Base-by-base conservation (phyloP, 805 yeast species). In the Zygoascus flipseniorum region DNA sequence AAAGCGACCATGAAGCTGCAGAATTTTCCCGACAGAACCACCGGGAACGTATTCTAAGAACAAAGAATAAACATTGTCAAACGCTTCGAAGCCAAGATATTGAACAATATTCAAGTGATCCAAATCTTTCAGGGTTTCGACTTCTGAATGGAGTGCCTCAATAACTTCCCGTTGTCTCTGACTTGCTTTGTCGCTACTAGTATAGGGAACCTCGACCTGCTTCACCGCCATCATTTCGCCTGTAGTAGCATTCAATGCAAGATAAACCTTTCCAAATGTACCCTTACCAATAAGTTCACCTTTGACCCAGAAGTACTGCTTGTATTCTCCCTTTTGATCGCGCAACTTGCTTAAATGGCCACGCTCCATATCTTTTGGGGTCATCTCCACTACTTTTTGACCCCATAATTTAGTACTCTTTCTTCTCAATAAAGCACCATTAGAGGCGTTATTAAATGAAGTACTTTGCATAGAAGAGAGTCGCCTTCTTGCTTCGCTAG, bases 141-240 rank as follows among this genome's bases (percentile, higher is more conserved):
- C 96, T 68, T 93, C 99, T 1, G 90, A 84, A 60, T 82, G 83
- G 48, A 93, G 73, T 0, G 97, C 95, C 51, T 85, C 93, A 46
- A 89, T 77, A 1, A 85, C 86, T 53, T 81, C 89, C 28, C 72
- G 68, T 54, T 69, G 72, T 44, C 68, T 66, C 31, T 50, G 59
- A 43, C 62, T 62, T 32, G 59, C 59, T 28, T 55, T 47, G 52
- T 61, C 68, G 43, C 67, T 55, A 18, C 71, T 61, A 35, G 74
- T 64, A 52, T 71, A 68, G 0, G 87, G 83, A 11, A 85, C 83
- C 43, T 78, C 83, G 1, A 92, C 97, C 69, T 93, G 99, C 65
- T 93, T 93, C 1, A 93, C 99, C 0, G 99, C 99, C 72, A 93
- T 85, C 96, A 93, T 89, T 63, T 93, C 99, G 52, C 98, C 98